Evolutionary conservation across 345 rosid species (phyloP).

Genomic region (Isatis tinctoria): DNA sequence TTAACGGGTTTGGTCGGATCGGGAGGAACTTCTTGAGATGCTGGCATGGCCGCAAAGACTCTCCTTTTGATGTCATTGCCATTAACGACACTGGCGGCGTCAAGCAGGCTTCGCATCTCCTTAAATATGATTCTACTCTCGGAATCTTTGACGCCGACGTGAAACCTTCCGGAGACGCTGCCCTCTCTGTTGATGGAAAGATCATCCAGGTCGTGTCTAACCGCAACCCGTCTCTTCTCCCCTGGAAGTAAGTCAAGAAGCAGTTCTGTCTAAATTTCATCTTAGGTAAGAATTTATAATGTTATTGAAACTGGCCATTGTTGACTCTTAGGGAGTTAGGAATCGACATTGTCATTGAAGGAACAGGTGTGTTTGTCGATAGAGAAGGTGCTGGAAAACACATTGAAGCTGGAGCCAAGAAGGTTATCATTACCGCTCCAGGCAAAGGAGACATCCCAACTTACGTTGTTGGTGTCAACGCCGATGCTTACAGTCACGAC

Average conservation of each 20-base stretch:
- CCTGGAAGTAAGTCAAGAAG: constrained; percentile 72
- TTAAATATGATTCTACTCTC: constrained; percentile 90
- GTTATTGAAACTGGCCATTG: no score
- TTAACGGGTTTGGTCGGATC: constrained; percentile 87
- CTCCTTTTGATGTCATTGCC: constrained; percentile 83
- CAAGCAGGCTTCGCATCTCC: constrained; percentile 94
- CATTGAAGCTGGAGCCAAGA: constrained; percentile 90
- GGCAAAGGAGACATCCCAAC: constrained; percentile 99
- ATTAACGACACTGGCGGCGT: constrained; percentile 85
- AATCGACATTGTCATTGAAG: constrained; percentile 86
- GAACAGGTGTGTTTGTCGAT: constrained; percentile 93
- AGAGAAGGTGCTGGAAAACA: constrained; percentile 96
- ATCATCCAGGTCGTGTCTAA: constrained; percentile 76
- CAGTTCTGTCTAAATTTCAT: neutral
- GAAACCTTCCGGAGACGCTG: constrained; percentile 67
- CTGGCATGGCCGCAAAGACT: constrained; percentile 94
- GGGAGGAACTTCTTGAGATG: constrained; percentile 97
- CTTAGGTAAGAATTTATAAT: no score
- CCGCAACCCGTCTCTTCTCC: constrained; percentile 73
- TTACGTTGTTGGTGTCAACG: constrained; percentile 91
- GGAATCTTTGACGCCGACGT: constrained; percentile 92
- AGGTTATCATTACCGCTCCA: constrained; percentile 90
- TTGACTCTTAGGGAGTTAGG: constrained; percentile 74
- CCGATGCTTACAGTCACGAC: constrained; percentile 56
- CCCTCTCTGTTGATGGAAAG: constrained; percentile 89